A percentile compares a stretch with the other conserved stretches of the same genome.
Conservation (phyloP, 805 yeast genomes). For the Torulaspora microellipsoides region DNA sequence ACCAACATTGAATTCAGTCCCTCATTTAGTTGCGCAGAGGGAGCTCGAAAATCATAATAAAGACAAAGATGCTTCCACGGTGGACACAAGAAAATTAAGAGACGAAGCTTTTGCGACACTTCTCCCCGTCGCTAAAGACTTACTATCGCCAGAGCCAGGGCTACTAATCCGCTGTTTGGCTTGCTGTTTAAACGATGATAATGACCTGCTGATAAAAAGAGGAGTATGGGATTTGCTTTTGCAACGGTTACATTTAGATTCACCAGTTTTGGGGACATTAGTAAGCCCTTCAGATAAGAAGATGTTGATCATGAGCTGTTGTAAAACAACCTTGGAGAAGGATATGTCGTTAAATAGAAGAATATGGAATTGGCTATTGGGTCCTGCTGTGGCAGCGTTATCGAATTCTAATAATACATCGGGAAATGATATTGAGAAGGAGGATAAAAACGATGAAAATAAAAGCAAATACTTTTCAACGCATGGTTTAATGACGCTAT, state of each 20-base stretch:
- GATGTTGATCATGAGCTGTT: conserved; percentile 55
- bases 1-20: conserved; percentile 51
- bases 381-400: conserved; percentile 43
- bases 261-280: conserved; percentile 48
- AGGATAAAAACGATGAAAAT: conserved; percentile 10
- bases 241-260: conserved; percentile 59
- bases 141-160: conserved; percentile 76
- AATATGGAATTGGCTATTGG: conserved; percentile 88
- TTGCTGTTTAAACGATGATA: conserved; percentile 60
- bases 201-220: conserved; percentile 68
- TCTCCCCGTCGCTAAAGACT: conserved; percentile 50
- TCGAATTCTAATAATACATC: conserved; percentile 1
- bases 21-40: conserved; percentile 24
- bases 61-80: conserved; percentile 9
- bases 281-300: conserved; percentile 52
- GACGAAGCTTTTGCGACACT: conserved; percentile 35
- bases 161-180: conserved; percentile 69
- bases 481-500: conserved; percentile 49
- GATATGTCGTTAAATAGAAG: conserved; percentile 96
- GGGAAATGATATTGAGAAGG: conserved; percentile 7
- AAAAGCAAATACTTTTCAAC: conserved; percentile 54
- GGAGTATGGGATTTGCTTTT: conserved; percentile 83
- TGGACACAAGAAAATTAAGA: conserved; percentile 28
- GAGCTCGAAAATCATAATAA: conserved; percentile 3
- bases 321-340: conserved; percentile 64